Evolutionary conservation across 2,329 filamentous ascomycete species (phyloP).

Genomic region (Aureobasidium vineae): DNA sequence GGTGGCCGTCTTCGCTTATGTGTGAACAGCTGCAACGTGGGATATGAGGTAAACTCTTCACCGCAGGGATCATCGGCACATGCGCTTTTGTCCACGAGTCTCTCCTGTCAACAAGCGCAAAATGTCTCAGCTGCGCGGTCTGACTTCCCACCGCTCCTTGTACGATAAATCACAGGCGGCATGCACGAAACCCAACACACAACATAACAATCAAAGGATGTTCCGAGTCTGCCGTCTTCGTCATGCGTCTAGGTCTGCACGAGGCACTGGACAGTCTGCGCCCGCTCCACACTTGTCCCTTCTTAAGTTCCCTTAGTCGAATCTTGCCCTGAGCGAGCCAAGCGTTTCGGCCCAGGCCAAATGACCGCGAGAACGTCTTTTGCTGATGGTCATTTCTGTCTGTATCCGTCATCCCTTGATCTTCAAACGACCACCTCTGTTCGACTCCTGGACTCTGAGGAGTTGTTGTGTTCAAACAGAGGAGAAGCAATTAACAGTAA

Average conservation of each 20-base stretch:
- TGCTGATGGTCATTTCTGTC: constrained; percentile 13
- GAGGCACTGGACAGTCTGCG: neutral
- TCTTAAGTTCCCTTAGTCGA: neutral
- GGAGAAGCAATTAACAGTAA: neutral
- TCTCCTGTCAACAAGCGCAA: neutral
- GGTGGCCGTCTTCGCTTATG: constrained; percentile 1
- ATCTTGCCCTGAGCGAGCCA: constrained; percentile 14
- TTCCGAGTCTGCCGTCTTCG: neutral
- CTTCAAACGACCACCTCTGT: neutral
- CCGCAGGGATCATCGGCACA: constrained; percentile 2
- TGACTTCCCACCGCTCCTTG: neutral
- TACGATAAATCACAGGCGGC: neutral
- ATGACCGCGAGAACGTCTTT: constrained; percentile 13
- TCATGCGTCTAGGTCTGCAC: constrained; percentile 21
- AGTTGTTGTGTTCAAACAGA: neutral
- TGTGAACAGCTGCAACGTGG: constrained; percentile 6
- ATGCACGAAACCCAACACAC: constrained; percentile 13
- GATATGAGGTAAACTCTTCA: constrained; percentile 1
- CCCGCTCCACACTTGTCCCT: constrained; percentile 13
- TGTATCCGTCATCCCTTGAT: constrained; percentile 15
- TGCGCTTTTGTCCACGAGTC: neutral
- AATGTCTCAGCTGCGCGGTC: constrained; percentile 16
- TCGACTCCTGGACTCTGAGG: neutral
- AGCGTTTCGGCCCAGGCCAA: constrained; percentile 14
- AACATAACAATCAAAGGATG: constrained; percentile 14